Conservation (phyloP, 2,329 filamentous ascomycete genomes). For the Cytospora schulzeri region DNA sequence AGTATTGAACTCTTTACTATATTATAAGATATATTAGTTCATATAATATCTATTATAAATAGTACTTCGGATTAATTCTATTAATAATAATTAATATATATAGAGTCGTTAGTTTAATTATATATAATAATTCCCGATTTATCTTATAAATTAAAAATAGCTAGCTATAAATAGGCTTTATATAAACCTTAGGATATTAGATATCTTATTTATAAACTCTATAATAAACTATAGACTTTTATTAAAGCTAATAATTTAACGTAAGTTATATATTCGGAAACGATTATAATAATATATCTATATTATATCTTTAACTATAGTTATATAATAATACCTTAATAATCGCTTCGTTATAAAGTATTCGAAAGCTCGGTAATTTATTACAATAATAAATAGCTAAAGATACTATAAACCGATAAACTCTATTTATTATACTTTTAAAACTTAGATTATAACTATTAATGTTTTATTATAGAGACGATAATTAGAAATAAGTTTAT, state of each 20-base stretch:
- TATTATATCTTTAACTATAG: background rate
- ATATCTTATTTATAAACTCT: background rate
- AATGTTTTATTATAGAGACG: background rate
- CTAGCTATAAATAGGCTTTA: background rate
- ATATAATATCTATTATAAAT: background rate
- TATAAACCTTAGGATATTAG: background rate
- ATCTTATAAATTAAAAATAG: background rate
- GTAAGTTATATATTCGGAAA: no score
- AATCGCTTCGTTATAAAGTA: background rate
- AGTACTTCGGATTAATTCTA: background rate
- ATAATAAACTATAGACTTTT: background rate
- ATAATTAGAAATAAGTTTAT: background rate
- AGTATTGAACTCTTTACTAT: background rate
- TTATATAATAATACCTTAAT: background rate
- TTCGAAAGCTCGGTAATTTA: background rate
- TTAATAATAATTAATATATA: background rate
- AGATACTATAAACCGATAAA: background rate
- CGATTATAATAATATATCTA: background rate
- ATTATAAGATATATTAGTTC: background rate
- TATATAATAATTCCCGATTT: no score
- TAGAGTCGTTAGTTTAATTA: background rate
- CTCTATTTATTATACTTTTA: background rate
- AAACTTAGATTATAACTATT: background rate
- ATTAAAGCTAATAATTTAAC: no score
- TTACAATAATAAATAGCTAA: background rate